A percentile compares a stretch with the other conserved stretches of the same genome.
phyloP scores from a whole-genome alignment of 208 protist genomes.

The Crithidia bombi region DNA sequence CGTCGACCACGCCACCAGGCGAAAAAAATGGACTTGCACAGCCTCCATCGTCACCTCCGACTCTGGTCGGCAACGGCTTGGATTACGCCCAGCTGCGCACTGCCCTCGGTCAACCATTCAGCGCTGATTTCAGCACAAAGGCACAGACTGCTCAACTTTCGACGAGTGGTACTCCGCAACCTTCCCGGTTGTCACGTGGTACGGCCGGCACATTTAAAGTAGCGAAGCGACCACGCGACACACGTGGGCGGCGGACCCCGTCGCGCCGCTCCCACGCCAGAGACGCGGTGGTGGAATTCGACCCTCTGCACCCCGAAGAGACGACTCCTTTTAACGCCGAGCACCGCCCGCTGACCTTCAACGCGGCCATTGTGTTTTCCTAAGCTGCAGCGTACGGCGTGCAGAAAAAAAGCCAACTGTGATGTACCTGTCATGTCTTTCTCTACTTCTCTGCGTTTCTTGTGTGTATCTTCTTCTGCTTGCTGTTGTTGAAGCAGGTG shows the following conservation, averaged over 20 bases:
- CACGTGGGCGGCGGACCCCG: not conserved
- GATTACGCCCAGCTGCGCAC: not conserved
- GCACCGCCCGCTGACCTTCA: constrained; percentile 34
- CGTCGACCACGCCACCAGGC: not conserved
- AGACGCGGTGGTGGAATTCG: constrained; percentile 4
- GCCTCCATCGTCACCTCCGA: not conserved
- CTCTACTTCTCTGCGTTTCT: not conserved
- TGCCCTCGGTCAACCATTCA: not conserved
- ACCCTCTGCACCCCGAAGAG: constrained; percentile 26
- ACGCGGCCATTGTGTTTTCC: constrained; percentile 20
- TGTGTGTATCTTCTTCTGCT: too few relatives aligned
- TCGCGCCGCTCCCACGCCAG: not conserved
- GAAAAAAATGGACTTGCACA: not conserved
- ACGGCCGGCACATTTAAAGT: too few relatives aligned
- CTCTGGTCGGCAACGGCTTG: not conserved
- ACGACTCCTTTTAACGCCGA: constrained; percentile 32
- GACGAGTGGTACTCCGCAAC: not conserved
- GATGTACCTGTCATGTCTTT: constrained; percentile 2
- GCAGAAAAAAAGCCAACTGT: not conserved
- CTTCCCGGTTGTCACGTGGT: too few relatives aligned
- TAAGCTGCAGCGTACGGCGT: not conserved
- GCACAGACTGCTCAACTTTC: not conserved
- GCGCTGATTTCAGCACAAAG: not conserved
- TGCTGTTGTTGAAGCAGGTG: too few relatives aligned
- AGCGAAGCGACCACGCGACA: not conserved